Base-by-base conservation (phyloP, 225 moss, liverwort and hornwort genomes). In the Lunularia cruciata region DNA sequence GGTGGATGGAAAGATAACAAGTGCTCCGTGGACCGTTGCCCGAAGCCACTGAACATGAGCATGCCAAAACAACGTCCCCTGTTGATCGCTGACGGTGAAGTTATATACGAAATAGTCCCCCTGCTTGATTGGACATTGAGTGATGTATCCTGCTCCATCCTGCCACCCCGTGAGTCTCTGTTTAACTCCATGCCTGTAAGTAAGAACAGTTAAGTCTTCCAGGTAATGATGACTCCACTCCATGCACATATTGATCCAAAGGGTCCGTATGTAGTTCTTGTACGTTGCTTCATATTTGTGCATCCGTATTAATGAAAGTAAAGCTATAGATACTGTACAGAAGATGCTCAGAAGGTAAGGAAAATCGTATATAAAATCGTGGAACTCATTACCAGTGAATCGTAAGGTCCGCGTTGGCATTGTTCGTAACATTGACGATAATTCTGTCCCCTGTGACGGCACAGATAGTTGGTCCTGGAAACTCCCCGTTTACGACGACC, bases 1-100 rank as follows among this genome's bases (percentile, higher is more conserved):
- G 60, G 47, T 67, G 4, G 38, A 3, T 12, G 82, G 82, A 56
- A 60, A 75, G 72, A 82, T 68, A 26, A 82, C 61, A 42, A 82
- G 46, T 8, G 71, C 71, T 14, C 82, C 82, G 34, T 72, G 75
- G 3, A 82, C 48, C 28, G 74, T 74, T 8, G 77, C 81, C 19
- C 77, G 70, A 52, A 68, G 72, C 81, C 81, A 82, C 55, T 57
- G 71, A n/a, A 63, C 51, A 34, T 82, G 82, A 11, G 82, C 82
- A 57, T 82, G 82, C 77, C 78, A 82, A 57, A 82, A 63, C 0
- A 58, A 12, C 0, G 82, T 72, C 60, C 82, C 82, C n/a, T 62
- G 60, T 62, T 82, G 82, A 26, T 34, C 71, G 11, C 35, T 56
- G 10, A 78, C 67, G 0, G 74, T 82, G 57, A 82, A 82, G 53